Evolutionary conservation across 2,329 filamentous ascomycete genomes (phyloP), one percentile per base, ranked within the genome.

Genomic region (Aspergillus cejpii): DNA sequence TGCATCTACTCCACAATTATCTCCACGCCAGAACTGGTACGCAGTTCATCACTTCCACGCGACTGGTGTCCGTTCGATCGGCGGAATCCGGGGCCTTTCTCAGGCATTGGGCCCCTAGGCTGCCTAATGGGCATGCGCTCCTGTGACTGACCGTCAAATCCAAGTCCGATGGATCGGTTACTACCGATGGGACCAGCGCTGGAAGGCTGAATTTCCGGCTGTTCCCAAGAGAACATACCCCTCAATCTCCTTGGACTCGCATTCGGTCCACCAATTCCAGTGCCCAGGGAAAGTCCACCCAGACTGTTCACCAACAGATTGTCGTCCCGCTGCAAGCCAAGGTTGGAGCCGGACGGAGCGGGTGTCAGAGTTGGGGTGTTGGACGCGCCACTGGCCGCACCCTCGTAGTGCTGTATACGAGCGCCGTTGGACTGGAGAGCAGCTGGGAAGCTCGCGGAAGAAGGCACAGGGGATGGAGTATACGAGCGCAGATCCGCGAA

Each of bases 401-500:
- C 74, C 54, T 83, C 77, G 47, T 80, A 78, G 37, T 63, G 60
- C 49, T 78, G 77, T 52, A 83, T 77, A 43, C 80, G 76, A 37
- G 78, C 72, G 43, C 81, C 78, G 55, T 82, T 83, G 51, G 77
- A 75, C 58, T 75, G 74, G 39, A 87, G 72, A 48, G 77, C 79
- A 52, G 80, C 80, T 44, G 87, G 83, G 63, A 94, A 95, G 72
- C 88, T 94, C 5, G 87, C 87, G 14, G 87, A 88, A 10, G 92
- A 95, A 6, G 84, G 84, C 2, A 87, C 91, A 5, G 92, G 91
- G 56, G 91, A 97, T 8, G 91, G 91, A 12, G 90, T 96, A 70
- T 94, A 95, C 1, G 90, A 94, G 53, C 91, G 85, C 52, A 98
- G 73, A 63, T 98, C 92, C 27, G 91, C 92, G 64, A 96, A 96